These are phyloP conservation scores for Pseudopyricularia javanii DNA, from an alignment of 2,329 filamentous ascomycete genomes.

Conservation along the genomic window DNA sequence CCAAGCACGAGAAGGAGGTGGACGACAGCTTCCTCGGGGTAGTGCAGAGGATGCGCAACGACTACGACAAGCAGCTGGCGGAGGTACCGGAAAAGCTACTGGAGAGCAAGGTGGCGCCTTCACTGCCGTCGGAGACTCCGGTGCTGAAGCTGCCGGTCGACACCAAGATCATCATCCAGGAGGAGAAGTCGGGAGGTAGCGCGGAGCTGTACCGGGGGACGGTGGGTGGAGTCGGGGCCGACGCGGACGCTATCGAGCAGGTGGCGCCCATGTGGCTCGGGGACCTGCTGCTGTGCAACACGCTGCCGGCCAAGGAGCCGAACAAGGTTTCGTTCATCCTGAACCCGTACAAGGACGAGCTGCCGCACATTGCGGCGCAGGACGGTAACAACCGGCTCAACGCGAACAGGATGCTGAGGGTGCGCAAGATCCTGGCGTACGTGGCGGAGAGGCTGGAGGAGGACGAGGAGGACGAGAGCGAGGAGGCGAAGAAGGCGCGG, in stretches of 20 bases:
- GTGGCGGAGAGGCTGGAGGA: constrained; percentile 80
- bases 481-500: constrained; percentile 18
- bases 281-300: constrained; percentile 74
- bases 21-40: constrained; percentile 65
- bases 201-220: constrained; percentile 88
- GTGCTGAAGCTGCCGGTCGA: constrained; percentile 56
- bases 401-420: constrained; percentile 90
- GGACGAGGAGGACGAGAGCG: constrained; percentile 17
- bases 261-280: constrained; percentile 85
- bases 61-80: constrained; percentile 56
- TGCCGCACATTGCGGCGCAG: constrained; percentile 61
- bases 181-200: constrained; percentile 54
- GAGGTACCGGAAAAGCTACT: constrained; percentile 41
- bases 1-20: constrained; percentile 57
- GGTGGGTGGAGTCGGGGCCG: constrained; percentile 62
- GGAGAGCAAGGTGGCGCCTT: constrained; percentile 55
- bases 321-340: constrained; percentile 93
- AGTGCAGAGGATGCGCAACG: constrained; percentile 59
- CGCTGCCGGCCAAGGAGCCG: constrained; percentile 75
- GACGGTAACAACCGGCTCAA: constrained; percentile 87
- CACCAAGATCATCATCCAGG: constrained; percentile 57
- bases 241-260: constrained; percentile 75
- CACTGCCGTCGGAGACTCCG: constrained; percentile 61
- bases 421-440: constrained; percentile 88
- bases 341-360: constrained; percentile 61